These are phyloP conservation scores for Kwoniella mangroviensis DNA, from an alignment of 768 basidiomycete species.

Conservation along the genomic window DNA sequence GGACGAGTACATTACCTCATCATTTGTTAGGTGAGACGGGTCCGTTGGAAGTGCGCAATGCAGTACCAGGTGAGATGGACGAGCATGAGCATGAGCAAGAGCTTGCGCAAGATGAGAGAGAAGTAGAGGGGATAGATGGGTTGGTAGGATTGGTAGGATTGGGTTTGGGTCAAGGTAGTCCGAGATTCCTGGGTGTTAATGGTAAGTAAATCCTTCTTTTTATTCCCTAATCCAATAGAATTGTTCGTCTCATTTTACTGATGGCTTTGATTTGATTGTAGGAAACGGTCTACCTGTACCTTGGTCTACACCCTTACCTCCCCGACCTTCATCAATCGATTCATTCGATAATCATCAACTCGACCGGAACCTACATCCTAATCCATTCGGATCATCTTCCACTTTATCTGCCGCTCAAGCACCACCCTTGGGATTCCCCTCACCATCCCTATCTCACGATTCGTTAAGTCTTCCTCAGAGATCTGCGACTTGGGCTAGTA, in stretches of 20 bases:
- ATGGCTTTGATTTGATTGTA: background rate
- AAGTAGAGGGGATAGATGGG: constrained; percentile 20
- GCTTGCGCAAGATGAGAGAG: constrained; percentile 14
- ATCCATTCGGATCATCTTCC: constrained; percentile 21
- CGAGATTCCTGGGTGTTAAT: constrained; percentile 40
- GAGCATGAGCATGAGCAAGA: constrained; percentile 9
- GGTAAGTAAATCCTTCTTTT: constrained; percentile 28
- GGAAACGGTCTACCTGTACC: constrained; percentile 23
- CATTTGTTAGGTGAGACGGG: constrained; percentile 39
- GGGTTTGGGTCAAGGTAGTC: constrained; percentile 20
- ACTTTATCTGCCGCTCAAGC: background rate
- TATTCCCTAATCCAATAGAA: background rate
- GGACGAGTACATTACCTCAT: constrained; percentile 7
- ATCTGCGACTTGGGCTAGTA: constrained; percentile 46
- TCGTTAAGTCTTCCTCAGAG: constrained; percentile 18
- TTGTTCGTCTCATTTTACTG: background rate
- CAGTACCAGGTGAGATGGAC: constrained; percentile 36
- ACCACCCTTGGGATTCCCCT: constrained; percentile 20
- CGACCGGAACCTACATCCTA: background rate
- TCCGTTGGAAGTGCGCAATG: constrained; percentile 41
- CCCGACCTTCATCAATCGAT: constrained; percentile 23
- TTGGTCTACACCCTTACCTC: constrained; percentile 18
- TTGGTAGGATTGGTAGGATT: constrained; percentile 19
- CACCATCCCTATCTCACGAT: constrained; percentile 11
- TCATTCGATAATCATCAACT: constrained; percentile 15